phyloP scores from a whole-genome alignment of 1,284 basidiomycete genomes.

The Rhodotorula mucilaginosa region DNA sequence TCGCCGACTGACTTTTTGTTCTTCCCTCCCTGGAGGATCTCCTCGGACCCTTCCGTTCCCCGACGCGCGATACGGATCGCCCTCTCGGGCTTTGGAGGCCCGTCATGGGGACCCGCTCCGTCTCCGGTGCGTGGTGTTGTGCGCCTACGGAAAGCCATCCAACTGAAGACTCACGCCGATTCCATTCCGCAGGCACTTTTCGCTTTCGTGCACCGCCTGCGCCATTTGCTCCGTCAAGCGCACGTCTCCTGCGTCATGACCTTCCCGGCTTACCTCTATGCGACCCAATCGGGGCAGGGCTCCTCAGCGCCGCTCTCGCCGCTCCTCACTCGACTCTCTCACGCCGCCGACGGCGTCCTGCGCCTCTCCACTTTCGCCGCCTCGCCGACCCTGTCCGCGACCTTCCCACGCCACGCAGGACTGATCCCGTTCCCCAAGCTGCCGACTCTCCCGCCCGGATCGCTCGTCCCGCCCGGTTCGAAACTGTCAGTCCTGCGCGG shows the following conservation, averaged over 20 bases:
- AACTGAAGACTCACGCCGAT: too few relatives aligned
- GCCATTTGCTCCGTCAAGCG: constrained; percentile 56
- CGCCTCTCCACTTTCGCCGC: constrained; percentile 73
- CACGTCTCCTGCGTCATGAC: constrained; percentile 64
- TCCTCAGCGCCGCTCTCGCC: constrained; percentile 65
- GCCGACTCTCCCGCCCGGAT: constrained; percentile 57
- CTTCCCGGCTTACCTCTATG: constrained; percentile 55
- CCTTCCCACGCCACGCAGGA: constrained; percentile 81
- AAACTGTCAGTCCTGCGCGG: constrained; percentile 63
- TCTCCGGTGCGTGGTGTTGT: constrained; percentile 3
- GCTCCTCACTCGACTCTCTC: constrained; percentile 73
- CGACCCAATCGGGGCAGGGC: constrained; percentile 57
- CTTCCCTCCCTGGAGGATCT: not conserved
- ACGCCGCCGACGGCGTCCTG: constrained; percentile 72
- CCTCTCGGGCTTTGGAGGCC: constrained; percentile 36
- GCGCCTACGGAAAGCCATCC: not conserved
- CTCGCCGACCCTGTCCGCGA: constrained; percentile 62
- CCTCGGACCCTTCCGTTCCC: constrained; percentile 10
- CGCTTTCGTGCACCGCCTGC: constrained; percentile 66
- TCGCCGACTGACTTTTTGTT: not conserved
- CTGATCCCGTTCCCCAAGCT: constrained; percentile 70
- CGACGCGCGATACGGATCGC: constrained; percentile 38
- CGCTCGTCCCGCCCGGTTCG: constrained; percentile 68
- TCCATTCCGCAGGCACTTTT: constrained; percentile 51
- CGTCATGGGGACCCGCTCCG: constrained; percentile 30